These are phyloP conservation scores for Cynanchum wilfordii DNA, from an alignment of 257 asterid species.

Conservation along the genomic window DNA sequence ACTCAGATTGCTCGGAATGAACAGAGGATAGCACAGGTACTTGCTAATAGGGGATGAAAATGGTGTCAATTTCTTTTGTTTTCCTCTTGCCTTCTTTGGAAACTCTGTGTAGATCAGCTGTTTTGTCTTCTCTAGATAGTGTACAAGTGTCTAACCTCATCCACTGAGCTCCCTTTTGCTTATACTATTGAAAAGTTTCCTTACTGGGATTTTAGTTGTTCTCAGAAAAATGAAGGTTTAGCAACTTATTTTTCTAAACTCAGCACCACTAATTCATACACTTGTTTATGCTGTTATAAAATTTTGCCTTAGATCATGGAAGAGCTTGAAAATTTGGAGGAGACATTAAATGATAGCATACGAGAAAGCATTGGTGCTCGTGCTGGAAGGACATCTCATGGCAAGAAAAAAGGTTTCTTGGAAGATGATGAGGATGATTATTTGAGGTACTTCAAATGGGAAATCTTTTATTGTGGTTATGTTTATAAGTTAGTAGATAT, in stretches of 20 bases:
- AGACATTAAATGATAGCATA: constrained; percentile 92
- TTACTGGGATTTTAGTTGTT: not conserved
- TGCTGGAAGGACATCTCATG: constrained; percentile 48
- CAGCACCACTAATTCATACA: not conserved
- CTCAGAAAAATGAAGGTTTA: not conserved
- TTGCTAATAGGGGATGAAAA: not conserved
- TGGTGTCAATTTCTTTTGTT: not conserved
- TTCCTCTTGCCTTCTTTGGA: not conserved
- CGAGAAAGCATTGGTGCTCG: constrained; percentile 94
- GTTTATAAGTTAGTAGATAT: not conserved
- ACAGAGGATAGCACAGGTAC: constrained; percentile 91
- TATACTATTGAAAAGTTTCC: not conserved
- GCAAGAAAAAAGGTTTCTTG: constrained; percentile 53
- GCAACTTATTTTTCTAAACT: not conserved
- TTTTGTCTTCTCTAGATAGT: constrained; percentile 4
- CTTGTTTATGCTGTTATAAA: constrained; percentile 10
- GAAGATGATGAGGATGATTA: constrained; percentile 72
- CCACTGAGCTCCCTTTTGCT: constrained; percentile 9
- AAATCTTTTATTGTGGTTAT: not conserved
- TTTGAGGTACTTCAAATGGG: constrained; percentile 43
- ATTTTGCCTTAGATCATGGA: constrained; percentile 59
- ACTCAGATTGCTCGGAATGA: constrained; percentile 99
- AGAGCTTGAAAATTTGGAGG: constrained; percentile 98
- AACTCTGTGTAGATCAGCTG: not conserved
- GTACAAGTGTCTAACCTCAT: not conserved